Conservation (phyloP, 768 basidiomycete genomes). For the Chalciporus pseudorubinellus region DNA sequence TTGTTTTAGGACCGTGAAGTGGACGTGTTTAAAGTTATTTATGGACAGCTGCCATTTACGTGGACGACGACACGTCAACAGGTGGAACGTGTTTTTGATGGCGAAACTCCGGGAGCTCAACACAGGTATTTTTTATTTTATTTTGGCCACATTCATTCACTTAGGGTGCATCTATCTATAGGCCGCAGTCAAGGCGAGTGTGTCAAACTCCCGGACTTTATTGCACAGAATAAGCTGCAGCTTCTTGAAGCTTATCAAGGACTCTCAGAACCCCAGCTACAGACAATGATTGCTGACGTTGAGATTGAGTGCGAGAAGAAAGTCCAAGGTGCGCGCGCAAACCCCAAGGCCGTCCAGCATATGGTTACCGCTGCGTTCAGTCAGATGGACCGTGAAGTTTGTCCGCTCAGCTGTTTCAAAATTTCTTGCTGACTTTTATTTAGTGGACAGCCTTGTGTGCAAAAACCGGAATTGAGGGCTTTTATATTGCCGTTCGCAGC, state of each 20-base stretch:
- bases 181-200: not conserved
- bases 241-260: not conserved
- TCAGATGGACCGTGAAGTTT: constrained; percentile 6
- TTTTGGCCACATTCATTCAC: no score
- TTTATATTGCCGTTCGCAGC: not conserved
- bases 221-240: not conserved
- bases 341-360: constrained; percentile 1
- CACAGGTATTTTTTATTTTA: no score
- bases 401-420: not conserved
- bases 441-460: constrained; percentile 2
- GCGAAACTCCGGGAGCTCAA: no score
- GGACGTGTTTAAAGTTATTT: no score
- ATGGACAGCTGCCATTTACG: no score
- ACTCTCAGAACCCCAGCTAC: not conserved
- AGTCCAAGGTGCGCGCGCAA: not conserved
- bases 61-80: no score
- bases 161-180: no score
- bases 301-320: not conserved
- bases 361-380: not conserved
- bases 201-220: not conserved
- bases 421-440: not conserved
- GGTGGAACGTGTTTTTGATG: no score
- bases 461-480: constrained; percentile 3
- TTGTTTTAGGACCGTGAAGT: not conserved
- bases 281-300: not conserved